Evolutionary conservation across 768 basidiomycete genomes (phyloP).

Genomic region (Agaricus blazei): DNA sequence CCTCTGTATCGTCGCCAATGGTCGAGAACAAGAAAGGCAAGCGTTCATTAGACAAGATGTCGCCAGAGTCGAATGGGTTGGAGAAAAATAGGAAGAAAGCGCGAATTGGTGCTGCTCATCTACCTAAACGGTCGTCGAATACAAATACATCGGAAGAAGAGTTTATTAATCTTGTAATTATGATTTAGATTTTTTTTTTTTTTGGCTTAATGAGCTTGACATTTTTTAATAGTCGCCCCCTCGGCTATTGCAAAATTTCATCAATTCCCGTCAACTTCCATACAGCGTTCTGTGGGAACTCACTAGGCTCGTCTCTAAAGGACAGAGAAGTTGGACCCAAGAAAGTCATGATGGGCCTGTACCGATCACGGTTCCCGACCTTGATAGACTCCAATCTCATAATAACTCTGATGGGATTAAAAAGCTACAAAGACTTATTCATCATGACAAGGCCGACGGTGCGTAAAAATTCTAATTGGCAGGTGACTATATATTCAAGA

Average conservation of each 20-base stretch:
- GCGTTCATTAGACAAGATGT: not conserved
- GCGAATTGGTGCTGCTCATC: not conserved
- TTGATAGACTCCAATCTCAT: conserved; percentile 8
- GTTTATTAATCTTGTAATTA: not conserved
- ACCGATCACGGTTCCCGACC: conserved; percentile 20
- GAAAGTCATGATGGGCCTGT: conserved; percentile 15
- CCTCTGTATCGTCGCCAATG: not conserved
- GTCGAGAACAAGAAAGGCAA: not conserved
- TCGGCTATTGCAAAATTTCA: conserved; percentile 14
- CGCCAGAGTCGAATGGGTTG: not conserved
- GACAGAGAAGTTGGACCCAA: conserved; percentile 22
- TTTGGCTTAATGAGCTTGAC: not conserved
- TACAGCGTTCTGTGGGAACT: conserved; percentile 54
- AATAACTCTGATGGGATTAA: not conserved
- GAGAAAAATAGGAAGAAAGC: not conserved
- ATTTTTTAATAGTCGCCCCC: conserved; percentile 16
- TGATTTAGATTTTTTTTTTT: not conserved
- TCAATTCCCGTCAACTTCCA: conserved; percentile 27
- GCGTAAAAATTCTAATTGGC: not conserved
- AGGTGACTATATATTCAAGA: not conserved
- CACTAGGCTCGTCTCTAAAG: conserved; percentile 32
- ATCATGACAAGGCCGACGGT: not conserved
- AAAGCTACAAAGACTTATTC: not conserved
- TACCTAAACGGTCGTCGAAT: not conserved
- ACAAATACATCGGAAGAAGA: not conserved